Base-by-base conservation (phyloP, 768 basidiomycete genomes). In the Saitozyma podzolica region DNA sequence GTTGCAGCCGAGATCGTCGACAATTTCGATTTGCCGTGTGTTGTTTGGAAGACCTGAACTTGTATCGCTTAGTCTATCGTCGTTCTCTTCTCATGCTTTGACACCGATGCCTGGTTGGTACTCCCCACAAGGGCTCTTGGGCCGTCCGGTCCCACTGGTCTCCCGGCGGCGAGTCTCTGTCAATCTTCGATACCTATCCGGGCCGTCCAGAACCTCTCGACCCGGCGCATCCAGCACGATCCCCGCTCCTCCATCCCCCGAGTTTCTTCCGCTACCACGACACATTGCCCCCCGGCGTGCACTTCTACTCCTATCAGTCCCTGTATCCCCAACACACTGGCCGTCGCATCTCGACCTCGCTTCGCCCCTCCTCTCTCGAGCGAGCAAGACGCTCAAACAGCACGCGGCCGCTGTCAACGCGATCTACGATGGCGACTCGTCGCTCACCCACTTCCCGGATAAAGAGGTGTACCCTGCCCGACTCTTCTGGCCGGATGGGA, bases 401-500 rank as follows among this genome's bases (percentile, higher is more conserved):
- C 49, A 60, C 9, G 66, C 65, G 2, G 66, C 75, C 7, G 63
- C 63, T 7, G 69, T 75, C 20, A 71, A 75, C 55, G 69, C 67
- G 9, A 64, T 69, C 3, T 74, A 71, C 45, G 76, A 77, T 58
- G 74, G 72, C 8, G 16, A 40, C 6, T 59, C 64, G 8, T n/a
- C 39, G 8, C 37, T 45, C 0, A 47, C 50, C 8, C 39, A 54
- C 5, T 69, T 74, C 39, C 65, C 52, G 17, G 65, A 56, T 45
- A 43, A 54, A 17, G 67, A 71, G 40, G 49, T 20, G 14, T 78
- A 76, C 50, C 51, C 47, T 17, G 77, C 72, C 3, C 64, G 64
- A 49, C 39, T 76, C 50, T 68, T 64, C n/a, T 69, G 50, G 39
- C 73, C 75, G 8, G 73, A 73, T 67, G 75, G 73, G 17, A 37